These are phyloP conservation scores for Fomitopsis betulina DNA, from an alignment of 1,284 basidiomycete genomes.

Conservation along the genomic window DNA sequence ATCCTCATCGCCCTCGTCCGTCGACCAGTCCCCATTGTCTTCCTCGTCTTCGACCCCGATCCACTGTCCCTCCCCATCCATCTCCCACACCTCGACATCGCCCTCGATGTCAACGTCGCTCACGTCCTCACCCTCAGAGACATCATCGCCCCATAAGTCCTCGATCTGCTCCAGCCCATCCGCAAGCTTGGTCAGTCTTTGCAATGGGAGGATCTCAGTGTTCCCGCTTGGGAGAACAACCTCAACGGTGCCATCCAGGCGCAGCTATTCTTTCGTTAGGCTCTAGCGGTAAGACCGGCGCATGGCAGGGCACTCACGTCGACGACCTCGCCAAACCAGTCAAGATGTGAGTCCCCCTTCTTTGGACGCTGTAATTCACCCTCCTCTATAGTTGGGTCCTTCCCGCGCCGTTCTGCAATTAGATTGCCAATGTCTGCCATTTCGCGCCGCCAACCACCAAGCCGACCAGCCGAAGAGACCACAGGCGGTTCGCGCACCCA, in stretches of 20 bases:
- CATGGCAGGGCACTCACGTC: slow-evolving; percentile 43
- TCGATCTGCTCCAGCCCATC: slow-evolving; percentile 77
- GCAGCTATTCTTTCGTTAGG: slow-evolving; percentile 44
- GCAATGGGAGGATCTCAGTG: slow-evolving; percentile 47
- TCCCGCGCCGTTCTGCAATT: slow-evolving; percentile 47
- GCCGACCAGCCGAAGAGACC: slow-evolving; percentile 40
- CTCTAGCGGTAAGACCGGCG: not conserved
- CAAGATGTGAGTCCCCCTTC: slow-evolving; percentile 40
- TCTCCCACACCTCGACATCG: slow-evolving; percentile 47
- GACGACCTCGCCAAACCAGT: slow-evolving; percentile 79
- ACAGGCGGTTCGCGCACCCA: slow-evolving; percentile 67
- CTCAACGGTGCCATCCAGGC: slow-evolving; percentile 63
- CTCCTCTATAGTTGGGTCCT: slow-evolving; percentile 34
- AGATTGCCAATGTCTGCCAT: slow-evolving; percentile 59
- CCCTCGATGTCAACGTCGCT: slow-evolving; percentile 29
- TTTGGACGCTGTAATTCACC: slow-evolving; percentile 41
- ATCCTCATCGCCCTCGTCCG: slow-evolving; percentile 22
- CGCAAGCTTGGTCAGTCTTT: slow-evolving; percentile 66
- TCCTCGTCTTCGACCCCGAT: slow-evolving; percentile 35
- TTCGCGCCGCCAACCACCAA: slow-evolving; percentile 63
- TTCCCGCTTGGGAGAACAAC: slow-evolving; percentile 57
- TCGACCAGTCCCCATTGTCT: slow-evolving; percentile 26
- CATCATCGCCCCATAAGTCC: slow-evolving; percentile 58
- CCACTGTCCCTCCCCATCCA: slow-evolving; percentile 50
- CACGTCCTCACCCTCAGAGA: slow-evolving; percentile 30